These are phyloP conservation scores for Diaporthe ilicicola DNA, from an alignment of 2,329 filamentous ascomycete genomes.

Conservation along the genomic window DNA sequence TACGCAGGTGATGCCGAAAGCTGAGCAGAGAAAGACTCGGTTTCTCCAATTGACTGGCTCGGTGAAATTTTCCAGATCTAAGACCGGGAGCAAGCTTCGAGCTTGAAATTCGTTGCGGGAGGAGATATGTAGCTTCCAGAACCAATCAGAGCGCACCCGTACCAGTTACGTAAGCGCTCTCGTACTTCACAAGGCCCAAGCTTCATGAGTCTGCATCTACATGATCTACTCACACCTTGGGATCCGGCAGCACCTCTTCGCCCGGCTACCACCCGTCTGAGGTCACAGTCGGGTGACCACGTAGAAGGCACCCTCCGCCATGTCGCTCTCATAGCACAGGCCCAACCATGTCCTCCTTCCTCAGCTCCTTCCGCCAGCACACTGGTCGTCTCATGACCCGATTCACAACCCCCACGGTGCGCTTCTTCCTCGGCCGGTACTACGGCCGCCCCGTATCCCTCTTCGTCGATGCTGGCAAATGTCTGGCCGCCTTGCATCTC, in stretches of 20 bases:
- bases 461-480: constrained; percentile 56
- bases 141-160: constrained; percentile 16
- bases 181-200: not conserved
- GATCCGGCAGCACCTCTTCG: not conserved
- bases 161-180: constrained; percentile 18
- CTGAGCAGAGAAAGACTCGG: not conserved
- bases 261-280: not conserved
- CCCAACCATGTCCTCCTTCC: constrained; percentile 21
- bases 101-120: constrained; percentile 26
- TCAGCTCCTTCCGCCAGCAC: constrained; percentile 22
- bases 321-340: not conserved
- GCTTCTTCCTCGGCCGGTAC: constrained; percentile 38
- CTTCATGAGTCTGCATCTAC: not conserved
- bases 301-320: not conserved
- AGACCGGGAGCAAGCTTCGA: constrained; percentile 9
- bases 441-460: constrained; percentile 51
- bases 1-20: not conserved
- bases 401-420: constrained; percentile 36
- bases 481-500: constrained; percentile 58
- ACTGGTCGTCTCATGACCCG: constrained; percentile 14
- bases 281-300: not conserved
- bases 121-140: constrained; percentile 21
- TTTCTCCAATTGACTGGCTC: not conserved
- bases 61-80: constrained; percentile 19
- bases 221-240: not conserved